These are phyloP conservation scores for Neospermospora avenae DNA, from an alignment of 2,329 filamentous ascomycete genomes.

Conservation along the genomic window DNA sequence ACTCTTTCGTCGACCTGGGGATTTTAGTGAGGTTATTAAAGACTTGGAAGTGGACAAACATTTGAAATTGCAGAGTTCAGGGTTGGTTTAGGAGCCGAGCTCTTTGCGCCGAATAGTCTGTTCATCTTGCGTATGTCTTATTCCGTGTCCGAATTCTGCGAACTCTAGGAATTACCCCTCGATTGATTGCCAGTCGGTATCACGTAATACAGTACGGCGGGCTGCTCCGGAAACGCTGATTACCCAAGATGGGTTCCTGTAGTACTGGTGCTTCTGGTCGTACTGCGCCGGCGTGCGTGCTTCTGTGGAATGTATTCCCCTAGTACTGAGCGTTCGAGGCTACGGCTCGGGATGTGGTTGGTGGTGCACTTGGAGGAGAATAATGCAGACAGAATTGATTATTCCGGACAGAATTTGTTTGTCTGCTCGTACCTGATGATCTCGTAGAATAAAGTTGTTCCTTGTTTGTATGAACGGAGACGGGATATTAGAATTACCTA, in stretches of 20 bases:
- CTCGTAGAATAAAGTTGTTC: not conserved
- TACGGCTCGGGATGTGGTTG: constrained; percentile 1
- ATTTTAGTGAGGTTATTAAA: constrained; percentile 20
- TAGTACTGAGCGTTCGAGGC: constrained; percentile 4
- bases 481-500: too few species aligned
- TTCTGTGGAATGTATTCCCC: constrained; percentile 6
- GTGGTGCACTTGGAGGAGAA: constrained; percentile 42
- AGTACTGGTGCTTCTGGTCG: not conserved
- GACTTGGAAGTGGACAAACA: constrained; percentile 44
- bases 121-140: constrained; percentile 64
- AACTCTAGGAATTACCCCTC: not conserved
- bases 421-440: not conserved
- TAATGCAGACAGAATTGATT: constrained; percentile 84
- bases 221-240: not conserved
- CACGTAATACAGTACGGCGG: not conserved
- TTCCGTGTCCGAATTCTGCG: not conserved
- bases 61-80: constrained; percentile 79
- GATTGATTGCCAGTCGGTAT: not conserved
- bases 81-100: constrained; percentile 83
- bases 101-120: constrained; percentile 88
- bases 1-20: constrained; percentile 72
- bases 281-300: constrained; percentile 6
- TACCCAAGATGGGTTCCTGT: not conserved
- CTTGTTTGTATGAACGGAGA: constrained; percentile 6
- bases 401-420: not conserved